Percentiles rank a stretch among this genome's conserved stretches.
Evolutionary conservation across 148 eudicot genomes (phyloP).

Genomic region (Polygonum aviculare): DNA sequence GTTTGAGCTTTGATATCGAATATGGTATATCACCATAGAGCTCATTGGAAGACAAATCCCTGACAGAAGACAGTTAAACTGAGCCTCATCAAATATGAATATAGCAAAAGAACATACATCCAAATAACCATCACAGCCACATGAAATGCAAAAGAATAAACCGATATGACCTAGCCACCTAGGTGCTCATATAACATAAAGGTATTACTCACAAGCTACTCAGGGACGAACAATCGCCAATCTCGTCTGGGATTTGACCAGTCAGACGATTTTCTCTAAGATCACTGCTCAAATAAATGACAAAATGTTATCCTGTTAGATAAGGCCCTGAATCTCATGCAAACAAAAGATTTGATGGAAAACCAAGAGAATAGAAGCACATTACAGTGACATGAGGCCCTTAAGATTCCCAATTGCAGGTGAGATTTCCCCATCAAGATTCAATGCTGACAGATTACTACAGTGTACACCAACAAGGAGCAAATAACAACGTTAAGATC

Average conservation of each 20-base stretch:
- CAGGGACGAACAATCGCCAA: conserved; percentile 79
- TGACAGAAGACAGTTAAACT: conserved; percentile 12
- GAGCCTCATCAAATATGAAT: background rate
- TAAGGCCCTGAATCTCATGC: background rate
- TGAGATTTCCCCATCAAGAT: conserved; percentile 95
- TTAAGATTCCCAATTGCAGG: conserved; percentile 81
- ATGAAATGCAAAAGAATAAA: no score
- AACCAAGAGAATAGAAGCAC: conserved; percentile 1
- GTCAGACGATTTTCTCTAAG: conserved; percentile 68
- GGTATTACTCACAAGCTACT: conserved; percentile 51
- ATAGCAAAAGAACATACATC: background rate
- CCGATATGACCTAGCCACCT: background rate
- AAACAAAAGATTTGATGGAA: background rate
- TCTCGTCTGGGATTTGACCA: conserved; percentile 96
- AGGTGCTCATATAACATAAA: background rate
- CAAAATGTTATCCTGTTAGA: background rate
- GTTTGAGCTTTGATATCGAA: conserved; percentile 85
- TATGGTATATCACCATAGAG: conserved; percentile 87
- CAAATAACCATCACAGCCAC: background rate
- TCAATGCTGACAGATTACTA: conserved; percentile 83
- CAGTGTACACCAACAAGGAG: conserved; percentile 20
- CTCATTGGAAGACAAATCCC: conserved; percentile 87
- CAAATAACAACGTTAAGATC: conserved; percentile 2
- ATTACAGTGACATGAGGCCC: conserved; percentile 59
- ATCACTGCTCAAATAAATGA: conserved; percentile 49